phyloP scores from a whole-genome alignment of 2,329 filamentous ascomycete species.

The Lanzia echinophila region DNA sequence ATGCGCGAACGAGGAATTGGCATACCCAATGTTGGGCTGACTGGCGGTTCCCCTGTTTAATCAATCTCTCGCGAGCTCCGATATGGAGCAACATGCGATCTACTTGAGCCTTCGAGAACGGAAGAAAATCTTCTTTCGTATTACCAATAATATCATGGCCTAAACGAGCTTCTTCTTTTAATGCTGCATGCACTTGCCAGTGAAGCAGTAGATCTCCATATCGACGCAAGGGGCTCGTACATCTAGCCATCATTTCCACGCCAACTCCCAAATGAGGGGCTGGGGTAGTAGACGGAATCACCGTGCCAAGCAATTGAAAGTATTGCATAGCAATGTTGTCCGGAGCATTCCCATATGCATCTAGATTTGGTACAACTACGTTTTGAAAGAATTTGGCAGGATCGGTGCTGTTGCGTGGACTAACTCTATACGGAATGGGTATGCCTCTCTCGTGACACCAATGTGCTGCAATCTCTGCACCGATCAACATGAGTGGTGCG shows the following conservation, averaged over 20 bases:
- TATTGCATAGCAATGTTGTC: constrained; percentile 18
- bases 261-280: constrained; percentile 53
- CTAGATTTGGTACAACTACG: constrained; percentile 19
- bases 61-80: constrained; percentile 23
- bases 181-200: constrained; percentile 58
- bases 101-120: constrained; percentile 24
- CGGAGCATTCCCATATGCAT: constrained; percentile 14
- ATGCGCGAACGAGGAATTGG: constrained; percentile 54
- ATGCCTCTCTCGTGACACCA: constrained; percentile 54
- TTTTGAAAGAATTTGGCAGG: constrained; percentile 22
- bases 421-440: constrained; percentile 49
- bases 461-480: constrained; percentile 52
- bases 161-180: constrained; percentile 39
- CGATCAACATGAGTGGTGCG: constrained; percentile 49
- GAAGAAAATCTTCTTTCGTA: constrained; percentile 25
- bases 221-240: constrained; percentile 60
- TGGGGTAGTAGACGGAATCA: constrained; percentile 46
- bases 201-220: constrained; percentile 57
- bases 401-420: constrained; percentile 21
- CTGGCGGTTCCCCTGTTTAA: constrained; percentile 10
- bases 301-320: constrained; percentile 39
- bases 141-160: constrained; percentile 33
- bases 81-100: constrained; percentile 25
- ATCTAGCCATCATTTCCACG: constrained; percentile 53
- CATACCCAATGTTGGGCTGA: constrained; percentile 47